Base-by-base conservation (phyloP, 768 basidiomycete species). In the Psilocybe subaeruginosa region DNA sequence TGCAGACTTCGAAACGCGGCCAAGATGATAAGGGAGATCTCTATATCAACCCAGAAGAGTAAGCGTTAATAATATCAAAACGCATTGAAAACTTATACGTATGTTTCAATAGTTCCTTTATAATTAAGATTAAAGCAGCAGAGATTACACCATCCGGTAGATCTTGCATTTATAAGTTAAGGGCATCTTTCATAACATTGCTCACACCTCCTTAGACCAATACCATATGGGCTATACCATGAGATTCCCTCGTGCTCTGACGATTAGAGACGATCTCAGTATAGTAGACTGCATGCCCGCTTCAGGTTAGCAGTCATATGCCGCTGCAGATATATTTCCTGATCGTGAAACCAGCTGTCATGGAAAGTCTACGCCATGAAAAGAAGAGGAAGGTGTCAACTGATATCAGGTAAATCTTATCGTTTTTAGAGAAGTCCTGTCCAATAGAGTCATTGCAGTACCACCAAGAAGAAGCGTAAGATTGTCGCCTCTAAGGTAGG, bases 1-100 rank as follows among this genome's bases (percentile, higher is more conserved):
- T 88, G 41, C 78, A 82, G 54, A 88, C 84, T 12, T 74, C 91
- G 0, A 86, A 82, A 63, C 83, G 81, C 31, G 72, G 81, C 0
- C 81, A 82, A 19, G 91, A 93, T 33, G 93, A 96, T 68, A 90
- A 90, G 76, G 93, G 95, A 0, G 95, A 99, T 72, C 75, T 96
- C 12, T 97, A 96, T 73, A 82, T 99, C 45, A 87, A 92, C 51
- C 96, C 97, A 12, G 83, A 90, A 66, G 90, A 97, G 96, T 97
- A 67, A 61, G 85, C 70, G 41, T 52, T 19, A 56, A 35, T 9
- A 9, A 11, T 54, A 52, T 12, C 5, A 31, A 46, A 23, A 17
- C n/a, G 16, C 19, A 41, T n/a, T 31, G 31, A 54, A 35, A 50
- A 59, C 11, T 23, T 46, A 33, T 61, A 54, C 14, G 47, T 43